Percentiles rank a stretch among this genome's conserved stretches.
Conservation (phyloP, 2,329 filamentous ascomycete species). For the Chaetomium globosum region DNA sequence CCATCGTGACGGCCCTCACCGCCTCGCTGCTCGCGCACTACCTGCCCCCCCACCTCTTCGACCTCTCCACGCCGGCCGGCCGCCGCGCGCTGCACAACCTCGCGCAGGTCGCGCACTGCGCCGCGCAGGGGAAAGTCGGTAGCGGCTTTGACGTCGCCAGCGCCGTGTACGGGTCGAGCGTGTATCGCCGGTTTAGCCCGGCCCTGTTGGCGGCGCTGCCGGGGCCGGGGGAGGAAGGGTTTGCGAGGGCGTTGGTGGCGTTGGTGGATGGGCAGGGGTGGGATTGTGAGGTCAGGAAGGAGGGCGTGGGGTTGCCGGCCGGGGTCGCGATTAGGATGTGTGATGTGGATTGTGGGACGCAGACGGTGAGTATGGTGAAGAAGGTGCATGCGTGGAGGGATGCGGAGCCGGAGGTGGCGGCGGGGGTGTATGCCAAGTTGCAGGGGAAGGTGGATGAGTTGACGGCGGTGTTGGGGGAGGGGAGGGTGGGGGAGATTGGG, state of each 20-base stretch:
- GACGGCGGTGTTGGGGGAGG: conserved; percentile 62
- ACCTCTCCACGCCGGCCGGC: conserved; percentile 57
- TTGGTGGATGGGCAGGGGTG: conserved; percentile 70
- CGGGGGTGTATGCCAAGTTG: conserved; percentile 71
- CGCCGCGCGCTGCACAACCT: conserved; percentile 80
- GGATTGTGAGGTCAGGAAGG: conserved; percentile 77
- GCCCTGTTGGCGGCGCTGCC: conserved; percentile 68
- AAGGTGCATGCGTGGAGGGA: conserved; percentile 82
- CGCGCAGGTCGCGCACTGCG: conserved; percentile 89
- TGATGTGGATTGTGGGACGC: conserved; percentile 90
- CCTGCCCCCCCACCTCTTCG: conserved; percentile 60
- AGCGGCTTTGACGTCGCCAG: conserved; percentile 94
- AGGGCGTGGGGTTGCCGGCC: conserved; percentile 65
- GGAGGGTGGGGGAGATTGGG: conserved; percentile 48
- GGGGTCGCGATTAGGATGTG: conserved; percentile 86
- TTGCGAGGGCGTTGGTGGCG: conserved; percentile 64
- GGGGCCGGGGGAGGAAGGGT: conserved; percentile 66
- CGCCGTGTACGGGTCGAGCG: conserved; percentile 87
- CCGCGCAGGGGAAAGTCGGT: conserved; percentile 94
- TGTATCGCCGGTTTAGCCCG: conserved; percentile 92
- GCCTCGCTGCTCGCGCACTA: conserved; percentile 77
- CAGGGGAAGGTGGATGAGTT: conserved; percentile 75
- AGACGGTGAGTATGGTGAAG: conserved; percentile 96
- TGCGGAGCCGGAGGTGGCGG: conserved; percentile 64
- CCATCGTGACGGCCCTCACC: conserved; percentile 85